phyloP scores from a whole-genome alignment of 208 protist species.

The Herpetomonas samuelpessoai region DNA sequence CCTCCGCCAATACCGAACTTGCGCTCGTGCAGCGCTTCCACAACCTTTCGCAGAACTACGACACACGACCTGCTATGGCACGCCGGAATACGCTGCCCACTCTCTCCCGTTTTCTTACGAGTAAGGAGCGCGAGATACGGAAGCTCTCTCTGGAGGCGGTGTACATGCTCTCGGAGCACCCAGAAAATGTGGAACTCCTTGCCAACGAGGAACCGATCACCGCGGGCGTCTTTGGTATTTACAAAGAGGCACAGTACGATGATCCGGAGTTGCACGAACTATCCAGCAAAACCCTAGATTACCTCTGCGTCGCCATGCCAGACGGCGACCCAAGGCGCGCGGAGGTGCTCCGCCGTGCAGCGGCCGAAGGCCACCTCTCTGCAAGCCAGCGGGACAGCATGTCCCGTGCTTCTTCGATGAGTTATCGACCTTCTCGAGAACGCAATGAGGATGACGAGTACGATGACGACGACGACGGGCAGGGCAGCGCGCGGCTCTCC shows the following conservation, averaged over 20 bases:
- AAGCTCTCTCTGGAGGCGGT: slow-evolving; percentile 67
- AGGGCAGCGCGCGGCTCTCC: slow-evolving; percentile 7
- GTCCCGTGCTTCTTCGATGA: neutral
- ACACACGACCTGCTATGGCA: slow-evolving; percentile 72
- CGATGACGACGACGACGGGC: neutral
- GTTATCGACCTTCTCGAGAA: neutral
- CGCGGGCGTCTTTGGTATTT: slow-evolving; percentile 52
- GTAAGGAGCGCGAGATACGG: slow-evolving; percentile 77
- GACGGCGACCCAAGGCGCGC: slow-evolving; percentile 43
- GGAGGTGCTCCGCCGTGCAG: slow-evolving; percentile 19
- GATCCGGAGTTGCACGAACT: slow-evolving; percentile 73
- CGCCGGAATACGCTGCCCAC: slow-evolving; percentile 82
- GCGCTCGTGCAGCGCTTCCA: slow-evolving; percentile 80
- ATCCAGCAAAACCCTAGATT: slow-evolving; percentile 42
- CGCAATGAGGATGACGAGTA: neutral
- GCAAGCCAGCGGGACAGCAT: neutral
- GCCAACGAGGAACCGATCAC: slow-evolving; percentile 43
- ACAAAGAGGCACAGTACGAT: slow-evolving; percentile 73
- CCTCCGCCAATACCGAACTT: slow-evolving; percentile 70
- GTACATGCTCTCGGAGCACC: slow-evolving; percentile 77
- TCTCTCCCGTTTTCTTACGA: slow-evolving; percentile 74
- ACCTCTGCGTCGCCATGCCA: slow-evolving; percentile 39
- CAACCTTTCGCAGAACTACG: slow-evolving; percentile 67
- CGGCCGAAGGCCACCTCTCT: slow-evolving; percentile 17
- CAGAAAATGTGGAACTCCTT: slow-evolving; percentile 80